Percentiles rank a stretch among this genome's conserved stretches.
These are phyloP conservation scores for Fonsecaea multimorphosa DNA, from an alignment of 2,329 filamentous ascomycete genomes.

Conservation along the genomic window DNA sequence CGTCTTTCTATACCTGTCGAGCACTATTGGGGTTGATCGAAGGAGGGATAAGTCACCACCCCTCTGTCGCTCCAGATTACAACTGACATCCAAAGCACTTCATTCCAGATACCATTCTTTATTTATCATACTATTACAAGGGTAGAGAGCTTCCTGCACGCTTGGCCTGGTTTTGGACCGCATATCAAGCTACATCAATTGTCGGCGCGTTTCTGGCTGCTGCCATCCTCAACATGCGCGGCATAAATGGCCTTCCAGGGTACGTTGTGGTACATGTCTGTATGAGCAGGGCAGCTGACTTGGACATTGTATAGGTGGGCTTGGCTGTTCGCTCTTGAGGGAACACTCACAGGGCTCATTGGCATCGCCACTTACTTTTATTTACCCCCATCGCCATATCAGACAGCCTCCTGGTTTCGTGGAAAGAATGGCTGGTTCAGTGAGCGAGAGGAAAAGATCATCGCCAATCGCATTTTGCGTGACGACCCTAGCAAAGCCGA, in stretches of 20 bases:
- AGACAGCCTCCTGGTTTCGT: conserved; percentile 53
- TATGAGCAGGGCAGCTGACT: not conserved
- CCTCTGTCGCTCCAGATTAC: not conserved
- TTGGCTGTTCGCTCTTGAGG: conserved; percentile 48
- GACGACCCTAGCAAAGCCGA: conserved; percentile 52
- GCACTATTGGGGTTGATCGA: conserved; percentile 54
- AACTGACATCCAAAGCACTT: conserved; percentile 41
- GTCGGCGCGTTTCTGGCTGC: conserved; percentile 54
- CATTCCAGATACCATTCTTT: conserved; percentile 51
- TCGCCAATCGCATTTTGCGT: conserved; percentile 59
- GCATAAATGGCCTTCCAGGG: conserved; percentile 42
- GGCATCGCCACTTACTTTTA: conserved; percentile 52
- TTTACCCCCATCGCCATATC: conserved; percentile 64
- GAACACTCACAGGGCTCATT: conserved; percentile 48
- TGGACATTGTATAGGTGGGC: conserved; percentile 5
- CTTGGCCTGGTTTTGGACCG: conserved; percentile 68
- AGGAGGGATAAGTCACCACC: conserved; percentile 45
- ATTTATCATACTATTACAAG: conserved; percentile 75
- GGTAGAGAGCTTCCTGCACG: conserved; percentile 50
- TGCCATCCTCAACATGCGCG: conserved; percentile 45
- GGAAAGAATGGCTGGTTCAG: conserved; percentile 65
- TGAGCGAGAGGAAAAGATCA: conserved; percentile 69
- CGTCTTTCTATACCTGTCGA: conserved; percentile 49
- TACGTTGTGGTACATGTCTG: not conserved
- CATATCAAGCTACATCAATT: conserved; percentile 50